Base-by-base conservation (phyloP, 495 filamentous ascomycete species). In the Tuber magnatum region DNA sequence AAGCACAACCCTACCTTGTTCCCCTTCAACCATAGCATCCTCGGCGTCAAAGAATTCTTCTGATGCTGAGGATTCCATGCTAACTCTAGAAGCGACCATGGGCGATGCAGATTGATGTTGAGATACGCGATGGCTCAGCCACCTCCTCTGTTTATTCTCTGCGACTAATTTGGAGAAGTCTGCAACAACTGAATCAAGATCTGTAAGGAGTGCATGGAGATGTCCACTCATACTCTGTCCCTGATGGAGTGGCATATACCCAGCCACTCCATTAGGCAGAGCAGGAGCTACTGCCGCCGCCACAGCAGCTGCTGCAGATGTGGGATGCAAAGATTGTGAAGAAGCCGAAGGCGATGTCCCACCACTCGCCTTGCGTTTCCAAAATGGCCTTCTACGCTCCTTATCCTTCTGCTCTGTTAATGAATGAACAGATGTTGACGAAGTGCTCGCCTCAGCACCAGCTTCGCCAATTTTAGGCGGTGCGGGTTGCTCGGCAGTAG, bases 11-110 rank as follows among this genome's bases (percentile, higher is more conserved):
- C 91, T 90, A 65, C 91, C 89, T n/a, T 84, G 83, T 40, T 87
- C 86, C 44, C 81, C 90, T 12, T 90, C 92, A 68, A 71, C 71
- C 61, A 82, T 51, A 14, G 74, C 80, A 61, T 90, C 92, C 72
- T 90, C 88, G 2, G 95, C 95, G 81, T 99, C 95, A 77, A 97
- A 99, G 84, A 97, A 99, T 81, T 99, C 96, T 43, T 95, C 92
- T 2, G 89, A 88, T 12, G 91, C 88, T 71, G 90, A 88, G 14
- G 93, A 94, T 79, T 97, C 95, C 51, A 94, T 88, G 83, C 93
- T 97, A 73, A 85, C 85, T 74, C 95, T 90, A 16, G 92, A 88
- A 46, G 74, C 73, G 39, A 42, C 69, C 70, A 78, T 71, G 20
- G 72, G 78, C 9, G 74, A 74, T 35, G 78, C 46, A 12, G 71